A percentile compares a stretch with the other conserved stretches of the same genome.
Evolutionary conservation across 176 grass and related monocot species (phyloP).

Genomic region (Eragrostis curvula): DNA sequence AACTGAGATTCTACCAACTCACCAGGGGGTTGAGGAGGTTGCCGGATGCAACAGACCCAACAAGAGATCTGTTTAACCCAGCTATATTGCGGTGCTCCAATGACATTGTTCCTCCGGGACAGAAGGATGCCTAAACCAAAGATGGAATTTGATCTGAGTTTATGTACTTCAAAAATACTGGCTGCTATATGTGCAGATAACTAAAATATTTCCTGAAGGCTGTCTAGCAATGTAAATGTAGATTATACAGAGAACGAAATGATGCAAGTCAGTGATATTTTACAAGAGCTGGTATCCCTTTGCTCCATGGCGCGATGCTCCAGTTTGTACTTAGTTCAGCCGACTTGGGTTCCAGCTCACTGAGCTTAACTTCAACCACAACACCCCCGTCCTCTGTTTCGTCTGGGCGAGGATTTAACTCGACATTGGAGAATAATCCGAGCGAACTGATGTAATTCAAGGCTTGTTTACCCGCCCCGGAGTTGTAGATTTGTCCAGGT

Average conservation of each 20-base stretch:
- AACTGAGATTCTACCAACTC: constrained; percentile 6
- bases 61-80: constrained; percentile 82
- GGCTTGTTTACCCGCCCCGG: constrained; percentile 90
- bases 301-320: constrained; percentile 77
- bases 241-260: not conserved
- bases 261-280: constrained; percentile 1
- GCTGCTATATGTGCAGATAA: no score
- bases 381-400: constrained; percentile 91
- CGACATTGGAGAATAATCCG: constrained; percentile 87
- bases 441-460: constrained; percentile 88
- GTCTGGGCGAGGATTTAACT: constrained; percentile 85
- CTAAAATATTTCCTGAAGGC: not conserved
- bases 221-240: not conserved
- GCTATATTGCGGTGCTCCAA: constrained; percentile 93
- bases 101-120: constrained; percentile 91
- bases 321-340: constrained; percentile 94
- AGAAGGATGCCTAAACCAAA: constrained; percentile 76
- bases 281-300: constrained; percentile 87
- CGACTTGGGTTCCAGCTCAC: constrained; percentile 84
- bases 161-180: no score
- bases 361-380: constrained; percentile 91
- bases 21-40: constrained; percentile 98
- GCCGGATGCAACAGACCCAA: constrained; percentile 92
- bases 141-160: no score
- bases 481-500: constrained; percentile 90